phyloP scores from a whole-genome alignment of 2,329 filamentous ascomycete genomes.

The Chaetomiaceae sp. region DNA sequence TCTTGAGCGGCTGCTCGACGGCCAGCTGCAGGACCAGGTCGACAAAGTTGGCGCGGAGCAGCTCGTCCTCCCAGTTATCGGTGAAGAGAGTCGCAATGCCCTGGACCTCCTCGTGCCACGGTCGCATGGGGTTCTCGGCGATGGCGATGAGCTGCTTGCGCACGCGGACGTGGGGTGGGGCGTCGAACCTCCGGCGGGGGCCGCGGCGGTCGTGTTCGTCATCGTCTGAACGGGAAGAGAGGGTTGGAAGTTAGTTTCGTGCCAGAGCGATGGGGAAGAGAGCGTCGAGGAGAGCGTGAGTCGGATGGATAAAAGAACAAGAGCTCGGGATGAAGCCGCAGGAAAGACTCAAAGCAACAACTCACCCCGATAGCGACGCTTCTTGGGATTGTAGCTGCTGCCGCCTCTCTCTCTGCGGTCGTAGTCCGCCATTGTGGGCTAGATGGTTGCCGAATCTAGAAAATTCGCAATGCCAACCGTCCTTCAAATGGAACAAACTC shows the following conservation, averaged over 20 bases:
- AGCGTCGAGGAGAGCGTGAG: too few relatives aligned
- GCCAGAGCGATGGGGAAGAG: too few relatives aligned
- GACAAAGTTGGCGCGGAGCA: slow-evolving; percentile 67
- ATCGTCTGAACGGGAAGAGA: slow-evolving; percentile 42
- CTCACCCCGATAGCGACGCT: slow-evolving; percentile 75
- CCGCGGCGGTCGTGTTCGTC: slow-evolving; percentile 71
- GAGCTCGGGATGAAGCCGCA: too few relatives aligned
- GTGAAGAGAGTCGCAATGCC: slow-evolving; percentile 70
- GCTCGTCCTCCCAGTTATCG: slow-evolving; percentile 81
- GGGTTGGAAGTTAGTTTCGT: neutral
- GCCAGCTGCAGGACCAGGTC: slow-evolving; percentile 71
- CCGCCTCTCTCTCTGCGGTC: slow-evolving; percentile 48
- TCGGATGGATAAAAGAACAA: too few relatives aligned
- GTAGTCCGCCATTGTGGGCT: slow-evolving; percentile 48
- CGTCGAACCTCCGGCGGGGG: slow-evolving; percentile 60
- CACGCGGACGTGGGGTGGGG: slow-evolving; percentile 63
- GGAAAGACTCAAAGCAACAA: neutral
- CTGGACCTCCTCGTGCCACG: slow-evolving; percentile 72
- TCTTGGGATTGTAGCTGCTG: slow-evolving; percentile 60
- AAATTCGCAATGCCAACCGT: neutral
- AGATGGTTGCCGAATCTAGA: neutral
- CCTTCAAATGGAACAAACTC: neutral
- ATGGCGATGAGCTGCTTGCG: slow-evolving; percentile 74
- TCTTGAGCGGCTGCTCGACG: slow-evolving; percentile 92
- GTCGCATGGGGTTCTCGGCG: slow-evolving; percentile 74